Evolutionary conservation across 2,329 filamentous ascomycete genomes (phyloP), one percentile per base, ranked within the genome.

Genomic region (Fusarium newnesense): DNA sequence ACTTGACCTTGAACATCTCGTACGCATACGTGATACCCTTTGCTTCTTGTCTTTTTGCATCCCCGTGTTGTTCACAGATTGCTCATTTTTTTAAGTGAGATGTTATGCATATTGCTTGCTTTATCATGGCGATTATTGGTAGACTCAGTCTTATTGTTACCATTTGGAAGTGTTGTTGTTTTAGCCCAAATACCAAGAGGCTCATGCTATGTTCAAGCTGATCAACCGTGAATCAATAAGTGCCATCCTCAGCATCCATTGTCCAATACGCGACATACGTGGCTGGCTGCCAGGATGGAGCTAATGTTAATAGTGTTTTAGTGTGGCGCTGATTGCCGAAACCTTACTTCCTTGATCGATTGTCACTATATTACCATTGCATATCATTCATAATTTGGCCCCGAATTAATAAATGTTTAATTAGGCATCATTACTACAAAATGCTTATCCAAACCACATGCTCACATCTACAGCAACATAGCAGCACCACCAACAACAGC

Each of bases 401-500:
- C 60, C 10, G 26, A 63, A 54, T 50, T 54, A 42, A 47, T 50
- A 56, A 57, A 40, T 52, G 28, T 54, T 58, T 37, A 56, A 71
- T 62, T 67, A 67, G 42, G 49, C 36, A 54, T 65, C 32, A 58
- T 52, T 28, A 50, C 40, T 62, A 59, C 62, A 40, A 40, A 67
- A 36, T 42, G 32, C 46, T 37, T 36, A 44, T 44, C 30, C 57
- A 40, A 70, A 62, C 34, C 46, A 43, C 42, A 39, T 42, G 11
- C 34, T 42, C 53, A 37, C 18, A 43, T 63, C 42, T 79, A 84
- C 47, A 84, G 36, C 57, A 83, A 56, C 71, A 84, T 75, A n/a
- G 50, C 72, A 24, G 76, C 80, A 64, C 80, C 81, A 12, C 81
- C 82, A 30, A 82, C 75, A 43, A 81, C 80, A 28, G 79, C 82